A percentile compares a stretch with the other conserved stretches of the same genome.
Conservation (phyloP, 257 asterid genomes). For the Primulina eburnea region DNA sequence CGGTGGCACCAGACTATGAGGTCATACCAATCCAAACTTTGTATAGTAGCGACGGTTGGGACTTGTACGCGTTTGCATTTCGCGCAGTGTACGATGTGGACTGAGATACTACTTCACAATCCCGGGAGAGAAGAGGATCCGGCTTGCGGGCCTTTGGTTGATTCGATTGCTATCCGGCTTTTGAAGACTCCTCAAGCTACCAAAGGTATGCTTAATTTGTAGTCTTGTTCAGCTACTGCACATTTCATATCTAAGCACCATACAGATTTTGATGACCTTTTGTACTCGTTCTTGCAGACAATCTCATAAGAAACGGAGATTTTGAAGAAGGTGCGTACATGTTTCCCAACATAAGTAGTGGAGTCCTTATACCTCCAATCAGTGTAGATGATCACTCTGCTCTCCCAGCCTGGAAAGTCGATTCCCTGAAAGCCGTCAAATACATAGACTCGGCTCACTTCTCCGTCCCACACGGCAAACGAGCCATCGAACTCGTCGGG, state of each 20-base stretch:
- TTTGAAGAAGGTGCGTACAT: slow-evolving; percentile 94
- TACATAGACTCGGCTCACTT: slow-evolving; percentile 83
- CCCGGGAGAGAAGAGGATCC: slow-evolving; percentile 96
- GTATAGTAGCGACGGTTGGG: slow-evolving; percentile 97
- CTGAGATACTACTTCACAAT: slow-evolving; percentile 67
- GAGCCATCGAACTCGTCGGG: slow-evolving; percentile 87
- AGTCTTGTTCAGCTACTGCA: too few species aligned
- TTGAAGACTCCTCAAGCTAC: slow-evolving; percentile 80
- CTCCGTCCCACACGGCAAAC: slow-evolving; percentile 72
- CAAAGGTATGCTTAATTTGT: slow-evolving; percentile 31
- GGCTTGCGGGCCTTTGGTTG: slow-evolving; percentile 93
- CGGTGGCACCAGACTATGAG: slow-evolving; percentile 77
- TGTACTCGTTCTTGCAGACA: slow-evolving; percentile 40
- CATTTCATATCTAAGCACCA: too few species aligned
- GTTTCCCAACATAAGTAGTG: slow-evolving; percentile 92
- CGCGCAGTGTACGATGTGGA: slow-evolving; percentile 32
- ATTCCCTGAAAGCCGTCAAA: slow-evolving; percentile 84
- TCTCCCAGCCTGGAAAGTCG: slow-evolving; percentile 93
- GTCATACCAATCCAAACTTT: slow-evolving; percentile 76
- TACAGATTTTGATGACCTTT: too few species aligned
- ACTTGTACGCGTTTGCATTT: slow-evolving; percentile 89
- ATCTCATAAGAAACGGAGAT: slow-evolving; percentile 74
- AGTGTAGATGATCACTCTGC: slow-evolving; percentile 92
- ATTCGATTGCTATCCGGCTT: slow-evolving; percentile 67
- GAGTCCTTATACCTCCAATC: slow-evolving; percentile 86